These are phyloP conservation scores for Hymenoscyphus fructigenus DNA, from an alignment of 2,329 filamentous ascomycete genomes.

Conservation along the genomic window DNA sequence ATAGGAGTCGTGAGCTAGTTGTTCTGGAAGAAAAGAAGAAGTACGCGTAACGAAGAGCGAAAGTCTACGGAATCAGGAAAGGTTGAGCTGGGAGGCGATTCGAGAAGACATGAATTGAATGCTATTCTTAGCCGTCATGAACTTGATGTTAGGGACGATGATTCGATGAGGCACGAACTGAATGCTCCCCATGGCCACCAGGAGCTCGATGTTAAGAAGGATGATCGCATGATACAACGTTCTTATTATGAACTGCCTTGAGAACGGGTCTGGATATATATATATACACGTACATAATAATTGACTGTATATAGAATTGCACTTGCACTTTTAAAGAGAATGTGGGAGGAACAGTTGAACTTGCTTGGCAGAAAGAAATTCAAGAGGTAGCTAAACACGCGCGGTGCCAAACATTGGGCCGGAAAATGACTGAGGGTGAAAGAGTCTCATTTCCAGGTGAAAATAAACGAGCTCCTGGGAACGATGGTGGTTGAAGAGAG, in stretches of 20 bases:
- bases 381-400: too few species aligned
- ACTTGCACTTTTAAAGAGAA: too few species aligned
- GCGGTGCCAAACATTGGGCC: too few species aligned
- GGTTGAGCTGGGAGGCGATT: not conserved
- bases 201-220: not conserved
- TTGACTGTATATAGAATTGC: too few species aligned
- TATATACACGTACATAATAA: too few species aligned
- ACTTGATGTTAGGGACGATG: not conserved
- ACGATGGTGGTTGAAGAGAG: too few species aligned
- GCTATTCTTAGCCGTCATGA: not conserved
- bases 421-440: too few species aligned
- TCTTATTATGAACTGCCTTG: not conserved
- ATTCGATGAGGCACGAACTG: not conserved
- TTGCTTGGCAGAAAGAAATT: too few species aligned
- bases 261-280: not conserved
- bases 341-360: too few species aligned
- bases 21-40: not conserved
- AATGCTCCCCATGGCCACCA: not conserved
- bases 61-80: not conserved
- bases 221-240: not conserved
- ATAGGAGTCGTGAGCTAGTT: not conserved
- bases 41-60: not conserved
- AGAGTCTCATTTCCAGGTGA: too few species aligned
- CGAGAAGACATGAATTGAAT: not conserved
- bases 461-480: too few species aligned